Evolutionary conservation across 805 yeast species (phyloP).

Genomic region (Saturnispora halmiae): DNA sequence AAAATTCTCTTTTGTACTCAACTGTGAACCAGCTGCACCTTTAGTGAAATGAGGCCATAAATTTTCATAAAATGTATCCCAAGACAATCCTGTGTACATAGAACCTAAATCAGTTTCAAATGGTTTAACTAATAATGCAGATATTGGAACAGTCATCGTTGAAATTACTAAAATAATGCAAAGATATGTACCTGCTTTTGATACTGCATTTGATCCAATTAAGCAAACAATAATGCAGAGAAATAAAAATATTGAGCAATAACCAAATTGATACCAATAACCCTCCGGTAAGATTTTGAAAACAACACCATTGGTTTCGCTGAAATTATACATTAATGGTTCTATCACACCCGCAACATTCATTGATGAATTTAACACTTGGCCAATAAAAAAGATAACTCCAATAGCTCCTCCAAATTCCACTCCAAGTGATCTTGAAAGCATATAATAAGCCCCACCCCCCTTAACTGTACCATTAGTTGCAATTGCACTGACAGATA

Average conservation of each 20-base stretch:
- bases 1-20: conserved; percentile 57
- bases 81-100: conserved; percentile 64
- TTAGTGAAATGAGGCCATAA: conserved; percentile 71
- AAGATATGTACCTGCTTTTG: conserved; percentile 69
- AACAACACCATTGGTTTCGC: conserved; percentile 47
- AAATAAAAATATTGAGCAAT: conserved; percentile 62
- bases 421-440: conserved; percentile 89
- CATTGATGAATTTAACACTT: conserved; percentile 81
- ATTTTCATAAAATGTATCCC: conserved; percentile 57
- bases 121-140: conserved; percentile 58
- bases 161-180: conserved; percentile 60
- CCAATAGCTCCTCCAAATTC: conserved; percentile 99
- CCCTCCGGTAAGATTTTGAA: conserved; percentile 52
- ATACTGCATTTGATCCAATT: conserved; percentile 73
- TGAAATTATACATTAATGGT: conserved; percentile 77
- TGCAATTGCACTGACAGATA: conserved; percentile 90
- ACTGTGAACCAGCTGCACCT: conserved; percentile 87
- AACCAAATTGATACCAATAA: conserved; percentile 56
- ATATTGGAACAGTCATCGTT: conserved; percentile 74
- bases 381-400: conserved; percentile 87
- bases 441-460: conserved; percentile 98
- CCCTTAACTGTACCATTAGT: conserved; percentile 97
- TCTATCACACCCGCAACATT: conserved; percentile 95
- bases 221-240: conserved; percentile 68
- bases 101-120: conserved; percentile 44